Evolutionary conservation across 2,329 filamentous ascomycete species (phyloP).

Genomic region (Botrytis medusae): DNA sequence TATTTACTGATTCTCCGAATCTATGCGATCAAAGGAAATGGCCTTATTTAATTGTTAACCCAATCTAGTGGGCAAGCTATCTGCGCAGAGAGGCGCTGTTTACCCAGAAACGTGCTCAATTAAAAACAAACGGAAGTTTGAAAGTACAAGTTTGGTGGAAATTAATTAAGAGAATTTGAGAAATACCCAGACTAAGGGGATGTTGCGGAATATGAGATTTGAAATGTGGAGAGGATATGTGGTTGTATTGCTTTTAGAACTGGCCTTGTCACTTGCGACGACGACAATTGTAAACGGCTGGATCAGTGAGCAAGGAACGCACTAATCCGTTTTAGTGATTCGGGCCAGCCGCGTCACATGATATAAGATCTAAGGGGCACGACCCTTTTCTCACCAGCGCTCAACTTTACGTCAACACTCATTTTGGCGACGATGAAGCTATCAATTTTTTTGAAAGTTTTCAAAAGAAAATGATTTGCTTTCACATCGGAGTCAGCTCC

Average conservation of each 20-base stretch:
- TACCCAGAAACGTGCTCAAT: slow-evolving; percentile 33
- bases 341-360: slow-evolving; percentile 8
- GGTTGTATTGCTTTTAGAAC: slow-evolving; percentile 15
- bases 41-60: slow-evolving; percentile 25
- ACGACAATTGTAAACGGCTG: slow-evolving; percentile 15
- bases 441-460: not conserved
- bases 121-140: slow-evolving; percentile 28
- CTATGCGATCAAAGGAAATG: slow-evolving; percentile 32
- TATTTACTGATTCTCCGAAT: slow-evolving; percentile 27
- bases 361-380: not conserved
- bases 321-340: not conserved
- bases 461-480: not conserved
- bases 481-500: not conserved
- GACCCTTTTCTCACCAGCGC: not conserved
- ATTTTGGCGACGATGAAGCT: not conserved
- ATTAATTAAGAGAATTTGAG: slow-evolving; percentile 31
- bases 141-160: slow-evolving; percentile 21
- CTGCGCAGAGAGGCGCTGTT: slow-evolving; percentile 21
- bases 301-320: slow-evolving; percentile 5
- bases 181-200: slow-evolving; percentile 28
- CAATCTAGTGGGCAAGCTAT: slow-evolving; percentile 19
- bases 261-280: slow-evolving; percentile 16
- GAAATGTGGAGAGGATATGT: slow-evolving; percentile 17
- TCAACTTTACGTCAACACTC: not conserved
- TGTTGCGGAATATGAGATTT: slow-evolving; percentile 7